Base-by-base conservation (phyloP, 352 stramenopile genomes). In the Phytophthora quininea region DNA sequence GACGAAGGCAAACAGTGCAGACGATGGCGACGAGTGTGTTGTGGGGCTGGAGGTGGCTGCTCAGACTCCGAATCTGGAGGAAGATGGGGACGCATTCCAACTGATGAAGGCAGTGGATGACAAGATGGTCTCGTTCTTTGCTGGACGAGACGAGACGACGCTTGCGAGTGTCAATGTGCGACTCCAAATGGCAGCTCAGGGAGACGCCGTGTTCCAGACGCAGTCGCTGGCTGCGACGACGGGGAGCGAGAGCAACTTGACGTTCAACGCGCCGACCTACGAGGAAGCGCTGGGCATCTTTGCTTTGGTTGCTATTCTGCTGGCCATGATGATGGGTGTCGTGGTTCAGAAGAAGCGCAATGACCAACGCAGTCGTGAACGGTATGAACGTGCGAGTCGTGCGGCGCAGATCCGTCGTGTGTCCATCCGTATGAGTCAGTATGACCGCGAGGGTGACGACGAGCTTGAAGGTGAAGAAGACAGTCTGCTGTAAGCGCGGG, bases 371-470 rank as follows among this genome's bases (percentile, higher is more conserved):
- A 80, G 78, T 67, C 67, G 77, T 10, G 72, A 82, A 27, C 78
- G 76, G 19, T 79, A 92, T 54, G 69, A 79, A 4, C 87, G 84
- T 8, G 85, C 85, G 2, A 91, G 75, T 38, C 74, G 74, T 7
- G 83, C 82, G 3, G 83, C 85, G 43, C 85, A 93, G 70, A 87
- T 93, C 55, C 83, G 70, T 42, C 85, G 85, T 61, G 83, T 93
- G 14, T 92, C 85, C 32, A 83, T 91, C 65, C 76, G 77, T 42
- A 92, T 93, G 85, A 80, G 73, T 47, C 79, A 88, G 30, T 73
- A 86, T 42, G 67, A 76, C 1, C 55, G 77, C 11, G 69, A 86
- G 9, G 76, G 82, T 19, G 60, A 67, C 10, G 67, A 83, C 38
- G 79, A 88, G 10, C 35, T 40, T 40, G 35, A 40, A 40, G 77